Conservation (phyloP, 2,329 filamentous ascomycete species). For the Fusarium torulosum region DNA sequence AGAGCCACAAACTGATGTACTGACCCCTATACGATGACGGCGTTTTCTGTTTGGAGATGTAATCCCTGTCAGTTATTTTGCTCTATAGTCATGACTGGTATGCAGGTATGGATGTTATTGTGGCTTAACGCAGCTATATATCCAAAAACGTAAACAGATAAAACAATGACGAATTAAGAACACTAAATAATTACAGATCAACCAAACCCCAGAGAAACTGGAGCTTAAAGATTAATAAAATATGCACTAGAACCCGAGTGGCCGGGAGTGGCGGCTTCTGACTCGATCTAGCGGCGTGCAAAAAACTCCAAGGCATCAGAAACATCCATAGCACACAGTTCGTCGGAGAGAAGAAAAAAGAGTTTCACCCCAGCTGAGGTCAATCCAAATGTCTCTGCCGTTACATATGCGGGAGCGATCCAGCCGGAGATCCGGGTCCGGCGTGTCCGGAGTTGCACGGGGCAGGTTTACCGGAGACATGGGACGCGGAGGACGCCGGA, state of each 20-base stretch:
- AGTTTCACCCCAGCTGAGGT: slow-evolving; percentile 3
- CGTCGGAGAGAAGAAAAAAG: background rate
- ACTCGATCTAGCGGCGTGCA: slow-evolving; percentile 33
- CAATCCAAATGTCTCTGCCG: slow-evolving; percentile 1
- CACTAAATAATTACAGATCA: background rate
- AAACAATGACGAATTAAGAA: background rate
- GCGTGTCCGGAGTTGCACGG: slow-evolving; percentile 30
- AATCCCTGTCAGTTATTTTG: slow-evolving; percentile 10
- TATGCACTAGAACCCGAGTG: slow-evolving; percentile 29
- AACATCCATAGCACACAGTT: slow-evolving; percentile 18
- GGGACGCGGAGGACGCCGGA: slow-evolving; percentile 28
- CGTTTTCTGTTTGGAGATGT: slow-evolving; percentile 11
- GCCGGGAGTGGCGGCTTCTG: slow-evolving; percentile 37
- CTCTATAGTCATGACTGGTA: background rate
- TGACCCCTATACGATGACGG: slow-evolving; percentile 50
- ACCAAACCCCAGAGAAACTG: background rate
- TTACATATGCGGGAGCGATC: slow-evolving; percentile 19
- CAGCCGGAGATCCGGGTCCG: slow-evolving; percentile 37
- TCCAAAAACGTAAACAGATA: background rate
- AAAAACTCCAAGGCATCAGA: slow-evolving; percentile 23
- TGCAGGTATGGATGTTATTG: too few species aligned
- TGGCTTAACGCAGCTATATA: background rate
- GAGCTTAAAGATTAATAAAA: slow-evolving; percentile 4
- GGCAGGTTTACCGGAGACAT: slow-evolving; percentile 30
- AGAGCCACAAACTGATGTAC: slow-evolving; percentile 50